These are phyloP conservation scores for Coemansia sp. DNA, from an alignment of 192 early-diverging fungal genomes.

Conservation along the genomic window DNA sequence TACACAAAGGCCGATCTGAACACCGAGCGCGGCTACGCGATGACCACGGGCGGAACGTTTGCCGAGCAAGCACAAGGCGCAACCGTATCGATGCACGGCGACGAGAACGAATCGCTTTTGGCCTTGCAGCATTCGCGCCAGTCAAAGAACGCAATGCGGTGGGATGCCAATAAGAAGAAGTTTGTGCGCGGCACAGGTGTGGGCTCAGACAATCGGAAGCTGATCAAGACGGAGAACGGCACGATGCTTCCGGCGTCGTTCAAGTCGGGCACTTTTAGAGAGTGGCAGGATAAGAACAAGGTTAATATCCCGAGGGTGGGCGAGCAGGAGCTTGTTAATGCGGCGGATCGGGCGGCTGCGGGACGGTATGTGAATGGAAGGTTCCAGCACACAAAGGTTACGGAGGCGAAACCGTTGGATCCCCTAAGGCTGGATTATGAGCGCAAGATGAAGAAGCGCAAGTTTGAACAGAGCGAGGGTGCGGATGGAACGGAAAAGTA, in stretches of 20 bases:
- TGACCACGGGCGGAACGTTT: slow-evolving; percentile 71
- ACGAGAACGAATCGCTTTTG: slow-evolving; percentile 68
- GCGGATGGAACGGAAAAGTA: slow-evolving; percentile 28
- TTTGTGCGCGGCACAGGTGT: slow-evolving; percentile 80
- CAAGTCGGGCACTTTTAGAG: slow-evolving; percentile 80
- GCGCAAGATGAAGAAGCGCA: slow-evolving; percentile 61
- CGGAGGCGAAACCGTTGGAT: slow-evolving; percentile 69
- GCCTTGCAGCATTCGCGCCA: slow-evolving; percentile 58
- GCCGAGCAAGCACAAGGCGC: slow-evolving; percentile 76
- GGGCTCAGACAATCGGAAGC: slow-evolving; percentile 93
- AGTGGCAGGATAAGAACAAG: slow-evolving; percentile 90
- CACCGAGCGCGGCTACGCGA: slow-evolving; percentile 81
- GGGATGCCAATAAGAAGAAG: slow-evolving; percentile 93
- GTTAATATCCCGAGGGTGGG: slow-evolving; percentile 77
- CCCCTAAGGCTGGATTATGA: slow-evolving; percentile 63
- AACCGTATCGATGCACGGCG: slow-evolving; percentile 72
- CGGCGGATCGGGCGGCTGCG: slow-evolving; percentile 34
- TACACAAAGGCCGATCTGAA: slow-evolving; percentile 81
- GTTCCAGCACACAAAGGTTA: slow-evolving; percentile 77
- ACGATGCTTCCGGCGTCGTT: slow-evolving; percentile 84
- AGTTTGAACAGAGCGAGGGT: slow-evolving; percentile 35
- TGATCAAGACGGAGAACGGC: slow-evolving; percentile 89
- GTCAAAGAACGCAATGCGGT: slow-evolving; percentile 61
- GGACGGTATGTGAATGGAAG: slow-evolving; percentile 52
- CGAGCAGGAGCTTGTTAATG: slow-evolving; percentile 71